These are phyloP conservation scores for Aspergillus sojae DNA, from an alignment of 2,329 filamentous ascomycete species.

Conservation along the genomic window DNA sequence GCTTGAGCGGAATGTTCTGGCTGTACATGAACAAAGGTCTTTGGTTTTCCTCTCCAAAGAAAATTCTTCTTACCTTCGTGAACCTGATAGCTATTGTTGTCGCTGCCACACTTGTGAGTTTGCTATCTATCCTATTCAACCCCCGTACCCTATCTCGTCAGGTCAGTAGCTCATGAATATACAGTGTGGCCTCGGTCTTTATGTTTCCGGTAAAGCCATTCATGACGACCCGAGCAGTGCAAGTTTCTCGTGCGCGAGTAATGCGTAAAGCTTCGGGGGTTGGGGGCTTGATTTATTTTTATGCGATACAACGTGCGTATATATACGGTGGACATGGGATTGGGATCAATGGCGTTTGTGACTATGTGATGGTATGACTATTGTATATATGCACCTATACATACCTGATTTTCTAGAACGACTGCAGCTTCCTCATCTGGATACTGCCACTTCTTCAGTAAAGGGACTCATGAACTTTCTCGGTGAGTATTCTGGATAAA, in stretches of 20 bases:
- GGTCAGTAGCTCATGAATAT: background rate
- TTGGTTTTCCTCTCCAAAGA: constrained; percentile 34
- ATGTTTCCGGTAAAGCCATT: constrained; percentile 38
- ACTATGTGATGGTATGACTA: background rate
- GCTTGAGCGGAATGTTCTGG: constrained; percentile 42
- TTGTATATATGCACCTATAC: constrained; percentile 9
- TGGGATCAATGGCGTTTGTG: background rate
- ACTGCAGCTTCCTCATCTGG: background rate
- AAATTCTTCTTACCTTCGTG: constrained; percentile 30
- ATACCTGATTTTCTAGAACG: background rate
- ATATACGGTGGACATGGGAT: background rate
- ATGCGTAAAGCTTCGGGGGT: constrained; percentile 17
- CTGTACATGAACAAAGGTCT: constrained; percentile 38
- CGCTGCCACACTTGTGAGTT: constrained; percentile 27
- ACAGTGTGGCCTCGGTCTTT: constrained; percentile 39
- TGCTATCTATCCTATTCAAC: background rate
- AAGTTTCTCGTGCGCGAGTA: constrained; percentile 38
- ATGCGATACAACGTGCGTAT: background rate
- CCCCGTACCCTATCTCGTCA: background rate
- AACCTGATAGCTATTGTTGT: constrained; percentile 29
- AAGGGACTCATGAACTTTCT: background rate
- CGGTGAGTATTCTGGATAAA: background rate
- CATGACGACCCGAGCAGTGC: constrained; percentile 34
- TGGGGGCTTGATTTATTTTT: background rate
- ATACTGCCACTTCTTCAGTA: background rate